Base-by-base conservation (phyloP, 225 moss, liverwort and hornwort species). In the Polytrichum commune region DNA sequence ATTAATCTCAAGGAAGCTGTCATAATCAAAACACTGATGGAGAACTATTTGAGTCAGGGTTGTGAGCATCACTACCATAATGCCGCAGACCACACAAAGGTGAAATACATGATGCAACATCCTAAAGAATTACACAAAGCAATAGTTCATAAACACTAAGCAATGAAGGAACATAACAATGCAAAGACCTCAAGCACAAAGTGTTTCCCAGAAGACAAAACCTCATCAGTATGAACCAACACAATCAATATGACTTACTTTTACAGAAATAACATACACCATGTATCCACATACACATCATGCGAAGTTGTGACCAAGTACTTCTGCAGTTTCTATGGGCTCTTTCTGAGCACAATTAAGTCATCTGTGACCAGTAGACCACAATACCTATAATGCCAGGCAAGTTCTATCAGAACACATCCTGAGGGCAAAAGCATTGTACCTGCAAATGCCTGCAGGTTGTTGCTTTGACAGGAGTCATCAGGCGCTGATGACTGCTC, bases 391-490 rank as follows among this genome's bases (percentile, higher is more conserved):
- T 3, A 16, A 63, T 24, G 19, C 55, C n/a, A 76, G 57, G 69
- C 16, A 27, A 29, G 10, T 53, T 55, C 18, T 13, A 27, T 6
- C 19, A 57, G 9, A 61, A 62, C 60, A 72, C 54, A 53, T 23
- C 70, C 23, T 23, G 32, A 76, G 30, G 56, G 55, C 4, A 60
- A n/a, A 29, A 55, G 24, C 53, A 25, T n/a, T 71, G 29, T 53
- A 98, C 97, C 92, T 97, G 93, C 75, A 89, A 90, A 80, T 97
- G 96, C 75, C 77, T 88, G 70, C 96, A 97, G 25, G 73, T 79
- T 60, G 81, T 56, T 38, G 93, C 93, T 63, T 97, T 97, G 69
- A 88, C 93, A 66, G 96, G 96, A 79, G 88, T 83, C 26, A 57
- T 71, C 60, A 97, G 82, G 64, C 93, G 94, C 86, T 78, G 88